These are phyloP conservation scores for Aurantiochytrium sp. DNA, from an alignment of 108 stramenopile genomes.

Conservation along the genomic window DNA sequence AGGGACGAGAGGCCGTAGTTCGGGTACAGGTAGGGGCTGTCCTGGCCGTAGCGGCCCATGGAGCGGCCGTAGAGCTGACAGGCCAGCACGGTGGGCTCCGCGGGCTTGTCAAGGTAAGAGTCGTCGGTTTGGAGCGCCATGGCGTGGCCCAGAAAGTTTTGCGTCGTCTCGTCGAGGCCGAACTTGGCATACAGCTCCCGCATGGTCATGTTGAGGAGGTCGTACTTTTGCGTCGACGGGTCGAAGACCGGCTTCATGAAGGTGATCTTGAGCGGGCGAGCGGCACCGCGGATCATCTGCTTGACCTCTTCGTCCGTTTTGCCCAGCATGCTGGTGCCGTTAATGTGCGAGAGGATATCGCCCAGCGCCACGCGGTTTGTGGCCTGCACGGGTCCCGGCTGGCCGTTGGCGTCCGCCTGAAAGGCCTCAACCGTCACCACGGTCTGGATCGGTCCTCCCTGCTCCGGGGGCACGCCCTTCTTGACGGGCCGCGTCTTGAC, in stretches of 20 bases:
- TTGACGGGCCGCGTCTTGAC: conserved; percentile 10
- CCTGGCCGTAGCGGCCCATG: conserved; percentile 81
- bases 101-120: conserved; percentile 82
- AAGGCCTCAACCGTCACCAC: not conserved
- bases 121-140: conserved; percentile 95
- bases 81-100: conserved; percentile 74
- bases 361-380: not conserved
- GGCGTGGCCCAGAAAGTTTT: conserved; percentile 95
- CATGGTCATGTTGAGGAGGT: conserved; percentile 88
- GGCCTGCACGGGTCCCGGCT: not conserved
- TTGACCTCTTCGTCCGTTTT: not conserved
- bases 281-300: not conserved
- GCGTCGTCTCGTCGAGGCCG: conserved; percentile 84
- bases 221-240: conserved; percentile 70
- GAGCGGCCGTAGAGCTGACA: conserved; percentile 89
- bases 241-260: conserved; percentile 45
- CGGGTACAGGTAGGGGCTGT: conserved; percentile 95
- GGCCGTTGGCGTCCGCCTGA: not conserved
- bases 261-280: conserved; percentile 27
- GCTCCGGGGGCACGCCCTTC: conserved; percentile 6
- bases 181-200: conserved; percentile 84
- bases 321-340: not conserved
- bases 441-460: not conserved
- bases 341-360: not conserved
- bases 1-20: conserved; percentile 94